Base-by-base conservation (phyloP, 345 rosid species). In the Xanthoceras sorbifolium region DNA sequence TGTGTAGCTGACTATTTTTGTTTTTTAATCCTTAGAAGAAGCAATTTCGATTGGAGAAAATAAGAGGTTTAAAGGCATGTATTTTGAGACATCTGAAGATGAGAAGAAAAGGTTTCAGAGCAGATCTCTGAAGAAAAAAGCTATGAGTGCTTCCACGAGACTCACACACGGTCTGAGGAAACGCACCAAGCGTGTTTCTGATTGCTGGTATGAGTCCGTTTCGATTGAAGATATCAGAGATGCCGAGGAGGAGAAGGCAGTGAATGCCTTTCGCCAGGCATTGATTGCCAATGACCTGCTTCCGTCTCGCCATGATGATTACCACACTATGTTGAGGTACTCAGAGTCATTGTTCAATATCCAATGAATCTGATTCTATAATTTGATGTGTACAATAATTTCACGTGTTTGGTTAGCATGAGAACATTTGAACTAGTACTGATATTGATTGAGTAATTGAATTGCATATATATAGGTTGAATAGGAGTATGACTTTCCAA, bases 291-390 rank as follows among this genome's bases (percentile, higher is more conserved):
- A 77, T 12, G 92, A 90, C 75, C 79, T 87, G 90, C 97, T 95
- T 68, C 98, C 94, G 0, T 63, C 86, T 55, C 82, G 87, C 5
- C 96, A 87, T 25, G 97, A 95, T 75, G 97, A 93, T 87, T 95
- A 93, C 80, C 97, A 95, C 80, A 95, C 97, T 28, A 87, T 95
- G 85, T 82, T 95, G 87, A 93, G 99, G 99, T 91, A 59, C 72
- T 9, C 29, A 31, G 44, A 25, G 12, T 64, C 3, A 12, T 67
- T 64, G 25, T 55, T 29, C 25, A 9, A 10, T 50, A 11, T 32
- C 25, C 10, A 0, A 18, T 65, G 29, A 44, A 15, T 20, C 32
- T 22, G 23, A 72, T 28, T 72, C 15, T 44, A 14, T 22, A 6
- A n/a, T n/a, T n/a, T n/a, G n/a, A n/a, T n/a, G n/a, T n/a, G n/a